Evolutionary conservation across 345 rosid genomes (phyloP).

Genomic region (Murraya paniculata): DNA sequence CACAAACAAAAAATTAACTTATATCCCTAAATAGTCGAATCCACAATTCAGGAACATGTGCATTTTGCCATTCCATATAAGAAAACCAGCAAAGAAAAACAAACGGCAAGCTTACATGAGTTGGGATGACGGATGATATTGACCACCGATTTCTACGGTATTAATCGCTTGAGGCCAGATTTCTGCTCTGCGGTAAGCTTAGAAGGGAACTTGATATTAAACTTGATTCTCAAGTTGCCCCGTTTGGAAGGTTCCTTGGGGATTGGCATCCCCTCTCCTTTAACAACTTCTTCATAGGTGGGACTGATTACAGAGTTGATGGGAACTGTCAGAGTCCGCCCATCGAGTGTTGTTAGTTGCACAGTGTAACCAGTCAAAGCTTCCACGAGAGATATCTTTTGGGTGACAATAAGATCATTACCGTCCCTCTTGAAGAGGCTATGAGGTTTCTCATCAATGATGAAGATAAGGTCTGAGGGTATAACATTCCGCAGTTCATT

Average conservation of each 20-base stretch:
- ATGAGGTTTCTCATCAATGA: constrained; percentile 87
- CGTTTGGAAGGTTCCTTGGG: constrained; percentile 73
- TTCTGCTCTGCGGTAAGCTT: constrained; percentile 70
- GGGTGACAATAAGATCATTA: constrained; percentile 65
- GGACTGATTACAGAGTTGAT: constrained; percentile 59
- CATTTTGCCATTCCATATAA: constrained; percentile 4
- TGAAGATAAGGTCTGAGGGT: constrained; percentile 72
- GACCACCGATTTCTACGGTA: constrained; percentile 22
- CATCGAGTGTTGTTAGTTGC: constrained; percentile 68
- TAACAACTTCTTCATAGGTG: constrained; percentile 75
- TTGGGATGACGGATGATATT: constrained; percentile 5
- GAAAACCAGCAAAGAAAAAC: neutral
- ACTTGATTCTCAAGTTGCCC: constrained; percentile 82
- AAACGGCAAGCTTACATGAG: constrained; percentile 19
- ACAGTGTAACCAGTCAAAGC: constrained; percentile 74
- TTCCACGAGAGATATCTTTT: constrained; percentile 68
- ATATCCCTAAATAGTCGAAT: constrained; percentile 4
- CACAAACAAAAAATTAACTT: constrained; percentile 12
- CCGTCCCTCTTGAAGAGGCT: constrained; percentile 77
- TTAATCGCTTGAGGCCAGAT: constrained; percentile 53
- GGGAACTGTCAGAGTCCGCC: constrained; percentile 52
- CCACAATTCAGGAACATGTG: constrained; percentile 10
- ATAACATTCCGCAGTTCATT: constrained; percentile 62
- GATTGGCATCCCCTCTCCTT: constrained; percentile 91
- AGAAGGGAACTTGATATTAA: constrained; percentile 75